Conservation (phyloP, 805 yeast species). For the Candida multigemmis region DNA sequence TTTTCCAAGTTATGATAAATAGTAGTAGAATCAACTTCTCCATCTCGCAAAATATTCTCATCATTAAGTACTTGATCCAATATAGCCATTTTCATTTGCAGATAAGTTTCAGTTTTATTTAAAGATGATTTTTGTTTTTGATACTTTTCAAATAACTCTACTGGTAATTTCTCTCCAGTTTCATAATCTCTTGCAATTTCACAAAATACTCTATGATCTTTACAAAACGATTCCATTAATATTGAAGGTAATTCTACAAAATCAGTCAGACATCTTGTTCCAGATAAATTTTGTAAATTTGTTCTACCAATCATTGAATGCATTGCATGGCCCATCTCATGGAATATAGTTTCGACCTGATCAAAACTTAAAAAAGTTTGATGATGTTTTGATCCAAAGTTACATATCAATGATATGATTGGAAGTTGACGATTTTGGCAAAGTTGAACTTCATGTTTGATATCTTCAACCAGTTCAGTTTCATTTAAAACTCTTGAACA, state of each 20-base stretch:
- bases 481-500: constrained; percentile 78
- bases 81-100: constrained; percentile 85
- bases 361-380: constrained; percentile 57
- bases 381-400: constrained; percentile 34
- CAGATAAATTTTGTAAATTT: constrained; percentile 80
- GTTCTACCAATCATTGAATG: constrained; percentile 96
- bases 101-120: constrained; percentile 65
- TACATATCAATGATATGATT: constrained; percentile 82
- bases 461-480: constrained; percentile 14
- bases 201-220: constrained; percentile 65
- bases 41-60: constrained; percentile 6
- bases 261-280: constrained; percentile 92
- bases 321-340: constrained; percentile 99
- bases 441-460: constrained; percentile 20
- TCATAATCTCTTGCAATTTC: constrained; percentile 64
- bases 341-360: constrained; percentile 91
- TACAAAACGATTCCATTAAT: constrained; percentile 90
- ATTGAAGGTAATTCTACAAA: constrained; percentile 96
- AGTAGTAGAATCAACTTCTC: constrained; percentile 43
- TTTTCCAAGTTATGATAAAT: constrained; percentile 62
- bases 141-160: constrained; percentile 38
- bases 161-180: constrained; percentile 56
- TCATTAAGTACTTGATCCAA: constrained; percentile 75
- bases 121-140: constrained; percentile 44
- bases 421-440: constrained; percentile 70